These are phyloP conservation scores for Capsicum chinense DNA, from an alignment of 257 asterid species.

Conservation along the genomic window DNA sequence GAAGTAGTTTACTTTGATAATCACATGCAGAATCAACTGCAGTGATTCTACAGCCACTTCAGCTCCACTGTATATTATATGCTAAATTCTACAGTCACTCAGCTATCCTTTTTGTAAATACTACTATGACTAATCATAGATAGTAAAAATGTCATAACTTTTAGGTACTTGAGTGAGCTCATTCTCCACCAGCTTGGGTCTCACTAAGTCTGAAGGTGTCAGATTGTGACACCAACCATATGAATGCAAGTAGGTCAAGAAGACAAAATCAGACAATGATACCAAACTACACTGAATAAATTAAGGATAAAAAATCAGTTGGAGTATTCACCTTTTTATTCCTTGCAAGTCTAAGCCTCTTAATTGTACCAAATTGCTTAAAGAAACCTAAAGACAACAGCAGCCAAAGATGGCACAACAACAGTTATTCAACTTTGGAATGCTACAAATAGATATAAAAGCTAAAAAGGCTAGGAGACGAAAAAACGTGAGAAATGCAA, in stretches of 20 bases:
- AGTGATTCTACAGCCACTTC: neutral
- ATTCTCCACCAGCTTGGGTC: neutral
- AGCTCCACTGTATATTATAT: neutral
- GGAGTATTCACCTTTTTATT: constrained; percentile 69
- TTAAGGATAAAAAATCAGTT: neutral
- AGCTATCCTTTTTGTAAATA: neutral
- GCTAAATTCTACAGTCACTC: neutral
- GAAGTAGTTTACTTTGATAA: neutral
- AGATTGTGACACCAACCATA: neutral
- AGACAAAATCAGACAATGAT: neutral
- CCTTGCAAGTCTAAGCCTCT: constrained; percentile 81
- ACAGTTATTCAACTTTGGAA: neutral
- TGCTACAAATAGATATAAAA: neutral
- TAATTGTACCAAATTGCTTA: constrained; percentile 85
- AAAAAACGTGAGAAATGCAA: constrained; percentile 22
- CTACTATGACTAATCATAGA: neutral
- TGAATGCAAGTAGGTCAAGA: neutral
- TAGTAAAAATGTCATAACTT: neutral
- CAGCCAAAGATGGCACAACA: neutral
- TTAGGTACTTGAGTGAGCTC: neutral
- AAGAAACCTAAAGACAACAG: constrained; percentile 71
- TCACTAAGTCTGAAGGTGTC: neutral
- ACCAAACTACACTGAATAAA: neutral
- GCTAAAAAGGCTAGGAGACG: neutral
- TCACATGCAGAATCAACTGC: neutral